These are phyloP conservation scores for Medicago ruthenica DNA, from an alignment of 306 rosid genomes.

Conservation along the genomic window DNA sequence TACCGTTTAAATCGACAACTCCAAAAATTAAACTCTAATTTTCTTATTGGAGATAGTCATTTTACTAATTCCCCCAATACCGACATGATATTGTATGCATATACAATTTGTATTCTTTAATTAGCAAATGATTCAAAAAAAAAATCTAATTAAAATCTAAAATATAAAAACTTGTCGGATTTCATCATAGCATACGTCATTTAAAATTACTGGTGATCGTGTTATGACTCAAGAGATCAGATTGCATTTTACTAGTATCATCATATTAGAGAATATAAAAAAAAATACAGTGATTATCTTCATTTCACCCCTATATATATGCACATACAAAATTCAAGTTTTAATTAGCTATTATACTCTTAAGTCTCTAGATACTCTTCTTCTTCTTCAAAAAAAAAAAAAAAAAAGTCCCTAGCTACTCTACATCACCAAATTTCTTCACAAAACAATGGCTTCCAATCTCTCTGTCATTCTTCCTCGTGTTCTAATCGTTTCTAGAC, in stretches of 20 bases:
- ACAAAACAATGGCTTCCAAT: conserved; percentile 59
- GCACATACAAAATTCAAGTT: background rate
- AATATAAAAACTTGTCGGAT: background rate
- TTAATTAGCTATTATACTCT: background rate
- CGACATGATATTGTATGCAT: too few species aligned
- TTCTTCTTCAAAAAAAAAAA: too few species aligned
- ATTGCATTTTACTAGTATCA: background rate
- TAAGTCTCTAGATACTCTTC: background rate
- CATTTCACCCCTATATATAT: background rate
- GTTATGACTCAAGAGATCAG: background rate
- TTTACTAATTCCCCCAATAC: too few species aligned
- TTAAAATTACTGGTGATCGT: background rate
- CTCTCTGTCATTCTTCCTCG: conserved; percentile 75
- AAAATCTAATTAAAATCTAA: background rate
- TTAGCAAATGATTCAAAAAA: too few species aligned
- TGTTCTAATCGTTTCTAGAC: conserved; percentile 82
- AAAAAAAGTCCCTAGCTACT: background rate
- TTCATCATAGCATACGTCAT: conserved; percentile 8
- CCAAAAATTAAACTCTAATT: too few species aligned
- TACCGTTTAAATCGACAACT: too few species aligned
- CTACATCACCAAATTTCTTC: background rate
- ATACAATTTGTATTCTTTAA: too few species aligned
- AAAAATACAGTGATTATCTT: background rate
- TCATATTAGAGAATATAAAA: background rate
- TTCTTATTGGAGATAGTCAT: too few species aligned